Conservation (phyloP, 2,329 filamentous ascomycete species). For the Ophiostoma triangulosporum region DNA sequence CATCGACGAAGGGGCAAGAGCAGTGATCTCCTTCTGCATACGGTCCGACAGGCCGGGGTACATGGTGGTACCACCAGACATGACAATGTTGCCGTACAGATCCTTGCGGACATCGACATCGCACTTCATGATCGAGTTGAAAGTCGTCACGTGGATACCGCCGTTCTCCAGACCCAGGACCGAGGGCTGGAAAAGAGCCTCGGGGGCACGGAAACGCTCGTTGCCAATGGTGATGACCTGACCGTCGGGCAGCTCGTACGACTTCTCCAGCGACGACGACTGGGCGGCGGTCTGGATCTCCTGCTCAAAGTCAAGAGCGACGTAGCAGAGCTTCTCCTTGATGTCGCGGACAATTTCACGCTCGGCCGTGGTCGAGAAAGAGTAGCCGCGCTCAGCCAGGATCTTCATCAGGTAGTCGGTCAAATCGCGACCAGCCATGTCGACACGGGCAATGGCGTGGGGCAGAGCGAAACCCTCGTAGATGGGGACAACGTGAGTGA, state of each 20-base stretch:
- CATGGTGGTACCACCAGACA: slow-evolving; percentile 99
- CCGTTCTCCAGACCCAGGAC: slow-evolving; percentile 96
- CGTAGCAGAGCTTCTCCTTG: slow-evolving; percentile 99
- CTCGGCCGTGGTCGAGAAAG: slow-evolving; percentile 99
- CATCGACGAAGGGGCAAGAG: slow-evolving; percentile 98
- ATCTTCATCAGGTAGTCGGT: slow-evolving; percentile 99
- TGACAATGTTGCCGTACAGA: slow-evolving; percentile 99
- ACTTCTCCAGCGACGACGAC: slow-evolving; percentile 98
- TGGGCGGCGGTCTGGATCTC: slow-evolving; percentile 99
- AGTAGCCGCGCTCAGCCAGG: slow-evolving; percentile 96
- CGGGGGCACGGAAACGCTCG: slow-evolving; percentile 98
- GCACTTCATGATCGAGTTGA: slow-evolving; percentile 99
- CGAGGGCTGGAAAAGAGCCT: slow-evolving; percentile 98
- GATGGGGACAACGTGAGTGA: slow-evolving; percentile 99
- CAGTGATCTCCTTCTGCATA: slow-evolving; percentile 99
- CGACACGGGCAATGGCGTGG: slow-evolving; percentile 99
- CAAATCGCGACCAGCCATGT: slow-evolving; percentile 99
- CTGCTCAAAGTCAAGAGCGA: slow-evolving; percentile 99
- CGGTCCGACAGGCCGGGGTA: slow-evolving; percentile 99
- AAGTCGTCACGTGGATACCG: slow-evolving; percentile 98
- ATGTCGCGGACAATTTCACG: slow-evolving; percentile 99
- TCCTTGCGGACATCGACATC: slow-evolving; percentile 99
- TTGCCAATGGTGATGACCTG: slow-evolving; percentile 99
- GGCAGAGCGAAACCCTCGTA: slow-evolving; percentile 99
- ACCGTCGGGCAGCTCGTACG: slow-evolving; percentile 98